These are phyloP conservation scores for Fusarium torulosum DNA, from an alignment of 2,329 filamentous ascomycete species.

Conservation along the genomic window DNA sequence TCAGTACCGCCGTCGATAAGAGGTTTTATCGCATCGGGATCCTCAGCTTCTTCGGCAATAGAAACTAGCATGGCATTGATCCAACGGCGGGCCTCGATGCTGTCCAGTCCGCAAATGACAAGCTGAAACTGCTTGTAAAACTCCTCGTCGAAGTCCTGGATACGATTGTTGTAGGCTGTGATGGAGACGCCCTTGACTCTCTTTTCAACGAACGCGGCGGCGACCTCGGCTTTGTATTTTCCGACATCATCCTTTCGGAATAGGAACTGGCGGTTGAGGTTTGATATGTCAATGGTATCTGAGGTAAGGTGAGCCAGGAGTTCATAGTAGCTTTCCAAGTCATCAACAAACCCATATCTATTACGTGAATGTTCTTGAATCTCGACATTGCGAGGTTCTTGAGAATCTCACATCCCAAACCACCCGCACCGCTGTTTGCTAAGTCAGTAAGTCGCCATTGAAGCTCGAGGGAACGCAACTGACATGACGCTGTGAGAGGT, in stretches of 20 bases:
- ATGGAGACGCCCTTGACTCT: constrained; percentile 92
- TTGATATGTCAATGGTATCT: constrained; percentile 99
- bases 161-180: constrained; percentile 92
- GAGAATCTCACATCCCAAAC: constrained; percentile 93
- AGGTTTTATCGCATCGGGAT: constrained; percentile 89
- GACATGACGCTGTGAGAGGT: constrained; percentile 63
- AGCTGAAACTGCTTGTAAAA: constrained; percentile 99
- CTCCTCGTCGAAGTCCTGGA: constrained; percentile 95
- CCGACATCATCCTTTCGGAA: constrained; percentile 94
- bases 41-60: constrained; percentile 82
- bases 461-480: constrained; percentile 46
- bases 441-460: constrained; percentile 31
- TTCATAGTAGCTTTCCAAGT: neutral
- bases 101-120: constrained; percentile 94
- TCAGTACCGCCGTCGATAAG: constrained; percentile 97
- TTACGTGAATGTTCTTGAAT: constrained; percentile 97
- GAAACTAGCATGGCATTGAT: constrained; percentile 94
- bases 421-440: constrained; percentile 82
- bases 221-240: constrained; percentile 92
- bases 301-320: constrained; percentile 28
- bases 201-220: constrained; percentile 89
- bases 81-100: constrained; percentile 97
- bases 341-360: constrained; percentile 86
- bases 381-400: constrained; percentile 96
- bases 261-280: constrained; percentile 96